Conservation (phyloP, 768 basidiomycete species). For the Leucosporidium creatinivorum region DNA sequence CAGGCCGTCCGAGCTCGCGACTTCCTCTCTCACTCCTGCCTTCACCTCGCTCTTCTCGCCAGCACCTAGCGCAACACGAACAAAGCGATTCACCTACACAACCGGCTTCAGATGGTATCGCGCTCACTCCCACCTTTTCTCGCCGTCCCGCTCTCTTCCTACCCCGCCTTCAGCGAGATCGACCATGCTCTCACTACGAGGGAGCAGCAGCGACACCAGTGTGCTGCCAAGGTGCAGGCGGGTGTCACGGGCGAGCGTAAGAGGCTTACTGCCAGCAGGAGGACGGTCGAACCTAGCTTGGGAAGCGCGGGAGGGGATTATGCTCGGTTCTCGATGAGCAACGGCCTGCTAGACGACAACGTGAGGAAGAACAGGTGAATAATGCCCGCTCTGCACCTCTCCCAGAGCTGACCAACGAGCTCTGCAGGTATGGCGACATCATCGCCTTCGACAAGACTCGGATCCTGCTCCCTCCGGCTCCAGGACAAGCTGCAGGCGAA, state of each 20-base stretch:
- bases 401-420: not conserved
- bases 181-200: not conserved
- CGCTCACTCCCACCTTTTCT: not conserved
- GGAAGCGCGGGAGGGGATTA: not conserved
- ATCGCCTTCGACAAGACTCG: conserved; percentile 76
- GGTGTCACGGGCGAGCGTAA: too few relatives aligned
- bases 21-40: too few relatives aligned
- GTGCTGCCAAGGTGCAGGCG: not conserved
- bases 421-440: conserved; percentile 56
- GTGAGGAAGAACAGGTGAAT: conserved; percentile 18
- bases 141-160: not conserved
- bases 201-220: not conserved
- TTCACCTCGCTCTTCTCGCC: too few relatives aligned
- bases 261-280: not conserved
- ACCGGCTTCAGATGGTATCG: too few relatives aligned
- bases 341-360: not conserved
- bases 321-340: not conserved
- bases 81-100: too few relatives aligned
- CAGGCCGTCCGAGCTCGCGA: too few relatives aligned
- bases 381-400: too few relatives aligned
- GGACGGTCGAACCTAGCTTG: not conserved
- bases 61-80: too few relatives aligned
- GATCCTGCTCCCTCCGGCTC: conserved; percentile 49
- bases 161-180: not conserved
- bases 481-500: not conserved